Conservation (phyloP, 305 asterid genomes). For the Solanum chacoense region DNA sequence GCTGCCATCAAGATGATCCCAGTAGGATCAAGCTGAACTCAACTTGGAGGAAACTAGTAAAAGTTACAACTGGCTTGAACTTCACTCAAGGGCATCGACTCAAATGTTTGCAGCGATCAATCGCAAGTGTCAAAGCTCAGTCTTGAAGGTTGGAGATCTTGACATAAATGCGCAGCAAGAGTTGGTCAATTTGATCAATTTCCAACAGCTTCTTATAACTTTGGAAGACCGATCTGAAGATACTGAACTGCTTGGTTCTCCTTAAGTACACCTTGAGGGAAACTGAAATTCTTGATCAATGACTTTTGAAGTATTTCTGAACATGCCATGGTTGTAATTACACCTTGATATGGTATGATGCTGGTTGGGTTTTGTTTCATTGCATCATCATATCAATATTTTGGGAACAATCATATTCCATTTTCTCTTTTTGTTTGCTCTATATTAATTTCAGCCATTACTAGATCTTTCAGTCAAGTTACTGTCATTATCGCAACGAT, state of each 20-base stretch:
- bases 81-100: neutral
- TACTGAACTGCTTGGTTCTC: neutral
- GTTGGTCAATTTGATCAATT: neutral
- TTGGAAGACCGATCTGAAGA: neutral
- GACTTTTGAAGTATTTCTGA: neutral
- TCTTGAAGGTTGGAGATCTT: neutral
- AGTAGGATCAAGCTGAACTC: slow-evolving; percentile 46
- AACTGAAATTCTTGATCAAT: neutral
- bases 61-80: neutral
- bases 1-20: slow-evolving; percentile 90
- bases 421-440: neutral
- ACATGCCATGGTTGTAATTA: neutral
- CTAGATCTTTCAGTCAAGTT: neutral
- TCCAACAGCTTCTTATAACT: neutral
- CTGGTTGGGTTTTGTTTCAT: neutral
- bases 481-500: neutral
- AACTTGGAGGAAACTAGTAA: neutral
- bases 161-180: neutral
- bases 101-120: neutral
- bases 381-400: neutral
- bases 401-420: neutral
- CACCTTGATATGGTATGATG: neutral
- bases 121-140: neutral
- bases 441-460: neutral
- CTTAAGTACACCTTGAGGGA: neutral